A percentile compares a stretch with the other conserved stretches of the same genome.
phyloP scores from a whole-genome alignment of 140 eudicot genomes.

The Cichorium intybus region DNA sequence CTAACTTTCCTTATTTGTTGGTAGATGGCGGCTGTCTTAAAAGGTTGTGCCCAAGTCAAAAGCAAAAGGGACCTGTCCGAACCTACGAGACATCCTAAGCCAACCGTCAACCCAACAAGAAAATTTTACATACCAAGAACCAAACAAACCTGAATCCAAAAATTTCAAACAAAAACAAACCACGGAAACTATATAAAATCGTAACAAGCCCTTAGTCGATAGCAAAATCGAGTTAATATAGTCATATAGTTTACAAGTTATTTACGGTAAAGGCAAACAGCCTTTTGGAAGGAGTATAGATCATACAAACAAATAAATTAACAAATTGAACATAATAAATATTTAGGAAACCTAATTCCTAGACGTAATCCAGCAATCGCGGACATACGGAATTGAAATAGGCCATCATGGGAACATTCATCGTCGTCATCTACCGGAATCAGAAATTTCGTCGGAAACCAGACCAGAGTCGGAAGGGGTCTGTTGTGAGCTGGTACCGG shows the following conservation, averaged over 20 bases:
- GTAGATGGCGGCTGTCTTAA: too few relatives aligned
- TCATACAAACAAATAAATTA: slow-evolving; percentile 7
- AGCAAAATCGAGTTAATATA: background rate
- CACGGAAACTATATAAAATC: too few relatives aligned
- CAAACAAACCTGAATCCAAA: too few relatives aligned
- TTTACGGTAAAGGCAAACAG: slow-evolving; percentile 17
- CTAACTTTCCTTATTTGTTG: too few relatives aligned
- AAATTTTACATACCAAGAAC: too few relatives aligned
- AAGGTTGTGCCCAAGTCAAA: too few relatives aligned
- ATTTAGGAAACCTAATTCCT: background rate
- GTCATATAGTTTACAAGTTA: slow-evolving; percentile 18
- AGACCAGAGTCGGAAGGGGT: slow-evolving; percentile 7
- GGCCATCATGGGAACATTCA: background rate
- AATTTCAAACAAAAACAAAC: too few relatives aligned
- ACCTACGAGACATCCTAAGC: too few relatives aligned
- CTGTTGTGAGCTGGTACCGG: background rate
- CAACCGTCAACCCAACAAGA: too few relatives aligned
- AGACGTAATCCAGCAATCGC: background rate
- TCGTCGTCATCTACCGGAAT: slow-evolving; percentile 28
- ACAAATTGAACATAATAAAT: background rate
- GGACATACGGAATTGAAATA: background rate
- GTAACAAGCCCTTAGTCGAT: too few relatives aligned
- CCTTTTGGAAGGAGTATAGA: background rate
- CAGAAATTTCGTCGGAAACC: slow-evolving; percentile 19
- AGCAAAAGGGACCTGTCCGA: too few relatives aligned